A percentile compares a stretch with the other conserved stretches of the same genome.
Evolutionary conservation across 805 yeast species (phyloP).

Genomic region (Diddensiella caesifluorescens): DNA sequence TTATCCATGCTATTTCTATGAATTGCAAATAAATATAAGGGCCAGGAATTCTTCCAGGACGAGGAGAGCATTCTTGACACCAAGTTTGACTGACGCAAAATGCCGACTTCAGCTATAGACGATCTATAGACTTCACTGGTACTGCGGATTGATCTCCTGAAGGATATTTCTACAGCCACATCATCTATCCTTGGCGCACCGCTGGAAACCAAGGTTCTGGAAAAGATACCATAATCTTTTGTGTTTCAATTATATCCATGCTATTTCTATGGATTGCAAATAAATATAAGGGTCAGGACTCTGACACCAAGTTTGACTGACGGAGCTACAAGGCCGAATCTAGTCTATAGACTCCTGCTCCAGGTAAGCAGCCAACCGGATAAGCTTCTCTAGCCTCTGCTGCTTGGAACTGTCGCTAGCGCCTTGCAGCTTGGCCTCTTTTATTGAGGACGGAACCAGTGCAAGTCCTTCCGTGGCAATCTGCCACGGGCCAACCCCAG

Average conservation of each 20-base stretch:
- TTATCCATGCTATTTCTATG: slow-evolving; percentile 27
- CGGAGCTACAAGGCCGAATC: too few species aligned
- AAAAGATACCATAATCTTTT: slow-evolving; percentile 33
- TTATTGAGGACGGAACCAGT: not conserved
- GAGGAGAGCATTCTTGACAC: slow-evolving; percentile 22
- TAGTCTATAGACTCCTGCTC: slow-evolving; percentile 6
- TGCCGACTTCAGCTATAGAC: too few species aligned
- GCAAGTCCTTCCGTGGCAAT: not conserved
- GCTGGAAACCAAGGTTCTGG: slow-evolving; percentile 33
- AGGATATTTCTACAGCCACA: slow-evolving; percentile 36
- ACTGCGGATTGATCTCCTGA: slow-evolving; percentile 37
- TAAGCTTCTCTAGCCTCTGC: not conserved
- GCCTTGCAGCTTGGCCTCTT: not conserved
- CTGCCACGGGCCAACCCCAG: not conserved
- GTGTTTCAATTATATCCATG: slow-evolving; percentile 29
- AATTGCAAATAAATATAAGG: slow-evolving; percentile 17
- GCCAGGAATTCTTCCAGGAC: slow-evolving; percentile 17
- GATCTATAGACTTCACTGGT: slow-evolving; percentile 38
- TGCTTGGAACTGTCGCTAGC: not conserved
- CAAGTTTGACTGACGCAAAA: slow-evolving; percentile 16
- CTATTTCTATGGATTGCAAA: slow-evolving; percentile 24
- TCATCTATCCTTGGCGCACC: slow-evolving; percentile 39
- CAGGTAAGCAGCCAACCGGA: slow-evolving; percentile 1
- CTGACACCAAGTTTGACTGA: slow-evolving; percentile 19
- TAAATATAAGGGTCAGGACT: slow-evolving; percentile 9